phyloP scores from a whole-genome alignment of 768 basidiomycete genomes.

The Tulasnella sp. region DNA sequence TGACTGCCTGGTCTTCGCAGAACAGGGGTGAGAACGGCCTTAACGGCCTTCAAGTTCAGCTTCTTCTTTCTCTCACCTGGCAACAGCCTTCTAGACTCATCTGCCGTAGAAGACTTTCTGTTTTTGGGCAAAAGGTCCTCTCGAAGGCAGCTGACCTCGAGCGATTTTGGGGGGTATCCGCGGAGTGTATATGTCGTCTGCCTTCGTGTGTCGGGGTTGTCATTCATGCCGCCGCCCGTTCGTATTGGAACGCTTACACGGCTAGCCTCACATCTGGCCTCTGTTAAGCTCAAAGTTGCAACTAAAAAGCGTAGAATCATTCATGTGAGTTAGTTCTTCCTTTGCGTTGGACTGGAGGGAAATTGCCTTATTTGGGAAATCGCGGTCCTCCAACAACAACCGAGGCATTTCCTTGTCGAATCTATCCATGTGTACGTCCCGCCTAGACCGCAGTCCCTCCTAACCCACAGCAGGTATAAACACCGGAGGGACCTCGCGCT shows the following conservation, averaged over 20 bases:
- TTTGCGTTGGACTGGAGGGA: neutral
- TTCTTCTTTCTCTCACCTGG: neutral
- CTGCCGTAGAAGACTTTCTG: neutral
- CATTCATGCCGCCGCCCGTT: neutral
- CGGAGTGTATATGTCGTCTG: neutral
- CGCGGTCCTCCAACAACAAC: neutral
- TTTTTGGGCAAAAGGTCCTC: neutral
- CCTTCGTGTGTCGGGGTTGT: neutral
- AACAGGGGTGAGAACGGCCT: neutral
- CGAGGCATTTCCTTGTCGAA: neutral
- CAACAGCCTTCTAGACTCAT: neutral
- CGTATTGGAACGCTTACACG: neutral
- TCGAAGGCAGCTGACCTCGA: neutral
- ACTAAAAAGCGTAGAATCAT: neutral
- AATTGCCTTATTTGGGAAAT: neutral
- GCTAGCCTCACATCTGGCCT: neutral
- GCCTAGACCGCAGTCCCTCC: neutral
- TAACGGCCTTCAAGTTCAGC: neutral
- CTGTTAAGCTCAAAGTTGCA: neutral
- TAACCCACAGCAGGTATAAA: neutral
- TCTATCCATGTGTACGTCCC: neutral
- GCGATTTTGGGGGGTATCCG: neutral
- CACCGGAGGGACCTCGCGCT: neutral
- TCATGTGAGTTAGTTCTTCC: neutral
- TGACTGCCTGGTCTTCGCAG: neutral